These are phyloP conservation scores for Moricandia arvensis DNA, from an alignment of 345 rosid species.

Conservation along the genomic window DNA sequence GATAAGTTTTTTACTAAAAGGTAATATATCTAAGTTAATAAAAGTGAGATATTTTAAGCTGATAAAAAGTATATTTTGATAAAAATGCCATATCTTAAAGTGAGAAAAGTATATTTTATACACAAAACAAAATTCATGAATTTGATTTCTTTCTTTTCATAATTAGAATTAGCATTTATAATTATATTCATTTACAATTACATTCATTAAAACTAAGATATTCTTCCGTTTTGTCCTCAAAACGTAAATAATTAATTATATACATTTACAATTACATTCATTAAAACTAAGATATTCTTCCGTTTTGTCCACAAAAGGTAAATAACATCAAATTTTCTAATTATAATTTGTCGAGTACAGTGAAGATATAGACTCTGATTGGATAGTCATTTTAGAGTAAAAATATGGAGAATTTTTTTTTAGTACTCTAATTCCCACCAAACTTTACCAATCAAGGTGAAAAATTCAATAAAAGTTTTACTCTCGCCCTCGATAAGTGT, in stretches of 20 bases:
- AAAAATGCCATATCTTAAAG: not conserved
- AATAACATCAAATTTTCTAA: too few species aligned
- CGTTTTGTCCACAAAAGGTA: not conserved
- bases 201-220: too few species aligned
- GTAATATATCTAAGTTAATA: not conserved
- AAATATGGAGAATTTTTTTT: too few species aligned
- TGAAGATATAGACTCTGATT: too few species aligned
- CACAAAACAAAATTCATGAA: not conserved
- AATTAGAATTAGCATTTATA: not conserved
- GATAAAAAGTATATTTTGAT: not conserved
- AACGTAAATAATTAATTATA: not conserved
- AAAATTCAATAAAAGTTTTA: too few species aligned
- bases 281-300: not conserved
- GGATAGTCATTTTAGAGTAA: too few species aligned
- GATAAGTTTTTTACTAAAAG: not conserved
- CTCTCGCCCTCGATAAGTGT: too few species aligned
- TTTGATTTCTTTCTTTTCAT: conserved; percentile 36
- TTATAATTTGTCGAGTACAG: not conserved
- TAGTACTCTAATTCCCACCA: too few species aligned
- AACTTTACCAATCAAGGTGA: too few species aligned
- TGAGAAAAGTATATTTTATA: not conserved
- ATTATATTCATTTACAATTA: not conserved
- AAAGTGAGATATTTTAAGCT: not conserved
- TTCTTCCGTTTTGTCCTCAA: not conserved
- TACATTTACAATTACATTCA: not conserved